These are phyloP conservation scores for Euryodendron excelsum DNA, from an alignment of 148 eudicot genomes.

Conservation along the genomic window DNA sequence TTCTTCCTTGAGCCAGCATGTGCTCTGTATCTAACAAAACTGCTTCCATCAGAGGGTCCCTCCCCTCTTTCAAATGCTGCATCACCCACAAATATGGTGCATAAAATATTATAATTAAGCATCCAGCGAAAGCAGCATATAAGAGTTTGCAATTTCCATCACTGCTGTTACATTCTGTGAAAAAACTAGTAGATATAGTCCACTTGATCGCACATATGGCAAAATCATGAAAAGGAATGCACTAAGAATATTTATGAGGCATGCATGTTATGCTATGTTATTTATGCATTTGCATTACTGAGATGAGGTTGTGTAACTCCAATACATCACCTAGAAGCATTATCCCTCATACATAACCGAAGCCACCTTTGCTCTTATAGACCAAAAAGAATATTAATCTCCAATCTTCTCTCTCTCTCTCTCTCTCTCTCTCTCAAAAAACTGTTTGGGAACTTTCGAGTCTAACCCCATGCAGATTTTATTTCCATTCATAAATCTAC, in stretches of 20 bases:
- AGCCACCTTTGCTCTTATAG: too few species aligned
- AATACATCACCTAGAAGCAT: too few species aligned
- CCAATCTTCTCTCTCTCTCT: too few species aligned
- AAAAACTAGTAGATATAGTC: not conserved
- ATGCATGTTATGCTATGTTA: not conserved
- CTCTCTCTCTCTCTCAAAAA: too few species aligned
- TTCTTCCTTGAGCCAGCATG: constrained; percentile 62
- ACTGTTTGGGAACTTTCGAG: not conserved
- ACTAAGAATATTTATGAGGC: not conserved
- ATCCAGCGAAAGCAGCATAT: not conserved
- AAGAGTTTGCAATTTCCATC: not conserved
- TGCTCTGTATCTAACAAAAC: constrained; percentile 50
- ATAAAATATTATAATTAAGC: not conserved
- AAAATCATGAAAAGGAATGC: not conserved
- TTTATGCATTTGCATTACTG: too few species aligned
- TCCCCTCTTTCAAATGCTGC: constrained; percentile 57
- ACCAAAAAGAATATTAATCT: too few species aligned
- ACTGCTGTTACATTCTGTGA: not conserved
- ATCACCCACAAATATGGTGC: constrained; percentile 16
- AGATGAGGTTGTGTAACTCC: too few species aligned
- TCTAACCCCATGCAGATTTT: not conserved
- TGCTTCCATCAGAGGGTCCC: constrained; percentile 43
- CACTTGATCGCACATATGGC: not conserved
- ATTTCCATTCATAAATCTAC: not conserved
- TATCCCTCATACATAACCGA: too few species aligned